These are phyloP conservation scores for Cucurbitaria berberidis DNA, from an alignment of 2,329 filamentous ascomycete genomes.

Conservation along the genomic window DNA sequence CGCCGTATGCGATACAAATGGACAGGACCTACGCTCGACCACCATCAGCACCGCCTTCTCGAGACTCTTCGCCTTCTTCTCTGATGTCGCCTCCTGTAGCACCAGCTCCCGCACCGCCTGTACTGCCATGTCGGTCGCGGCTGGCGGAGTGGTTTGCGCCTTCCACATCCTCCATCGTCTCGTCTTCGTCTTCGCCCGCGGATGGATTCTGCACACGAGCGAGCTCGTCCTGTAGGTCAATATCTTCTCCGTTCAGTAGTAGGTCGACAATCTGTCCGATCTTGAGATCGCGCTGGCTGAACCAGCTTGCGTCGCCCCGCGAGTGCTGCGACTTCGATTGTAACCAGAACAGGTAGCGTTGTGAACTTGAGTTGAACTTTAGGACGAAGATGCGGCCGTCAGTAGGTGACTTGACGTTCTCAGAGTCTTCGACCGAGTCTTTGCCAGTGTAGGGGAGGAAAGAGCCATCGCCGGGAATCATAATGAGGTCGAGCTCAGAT, in stretches of 20 bases:
- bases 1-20: constrained; percentile 38
- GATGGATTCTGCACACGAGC: constrained; percentile 61
- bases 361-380: constrained; percentile 91
- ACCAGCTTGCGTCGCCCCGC: constrained; percentile 73
- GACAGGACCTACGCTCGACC: constrained; percentile 95
- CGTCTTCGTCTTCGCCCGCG: constrained; percentile 63
- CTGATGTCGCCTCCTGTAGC: constrained; percentile 91
- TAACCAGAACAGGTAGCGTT: constrained; percentile 94
- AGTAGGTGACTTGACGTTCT: constrained; percentile 67
- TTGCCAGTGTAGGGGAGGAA: constrained; percentile 75
- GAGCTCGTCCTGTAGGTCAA: constrained; percentile 78
- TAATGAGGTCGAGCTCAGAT: constrained; percentile 86
- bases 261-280: constrained; percentile 86
- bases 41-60: constrained; percentile 94
- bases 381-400: constrained; percentile 92
- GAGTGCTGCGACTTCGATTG: constrained; percentile 85
- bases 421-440: constrained; percentile 61
- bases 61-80: constrained; percentile 84
- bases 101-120: constrained; percentile 81
- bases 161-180: constrained; percentile 68
- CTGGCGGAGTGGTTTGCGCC: constrained; percentile 54
- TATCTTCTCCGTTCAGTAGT: constrained; percentile 85
- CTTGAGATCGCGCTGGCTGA: constrained; percentile 84
- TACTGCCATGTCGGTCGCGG: constrained; percentile 50
- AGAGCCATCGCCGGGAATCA: constrained; percentile 87